These are phyloP conservation scores for Dendrobium officinale DNA, from an alignment of 106 monocot genomes.

Conservation along the genomic window DNA sequence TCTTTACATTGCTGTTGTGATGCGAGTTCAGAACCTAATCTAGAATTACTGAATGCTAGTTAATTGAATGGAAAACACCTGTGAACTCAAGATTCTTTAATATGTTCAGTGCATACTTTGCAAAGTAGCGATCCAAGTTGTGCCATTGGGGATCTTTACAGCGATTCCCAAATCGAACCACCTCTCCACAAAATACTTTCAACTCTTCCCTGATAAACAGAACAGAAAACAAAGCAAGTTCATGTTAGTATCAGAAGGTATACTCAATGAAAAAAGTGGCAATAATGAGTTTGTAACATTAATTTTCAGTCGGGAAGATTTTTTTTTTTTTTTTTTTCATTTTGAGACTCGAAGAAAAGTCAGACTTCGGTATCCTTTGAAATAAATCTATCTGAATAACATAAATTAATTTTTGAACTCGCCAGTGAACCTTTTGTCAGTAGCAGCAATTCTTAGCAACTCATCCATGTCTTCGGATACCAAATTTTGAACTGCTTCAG, in stretches of 20 bases:
- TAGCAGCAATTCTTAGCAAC: constrained; percentile 55
- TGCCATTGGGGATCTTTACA: constrained; percentile 90
- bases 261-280: background rate
- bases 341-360: background rate
- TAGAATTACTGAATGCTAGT: constrained; percentile 21
- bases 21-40: constrained; percentile 56
- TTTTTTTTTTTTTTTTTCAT: no score
- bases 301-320: no score
- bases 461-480: constrained; percentile 55
- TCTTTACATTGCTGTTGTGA: constrained; percentile 60
- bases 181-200: constrained; percentile 63
- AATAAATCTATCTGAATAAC: background rate
- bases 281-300: no score
- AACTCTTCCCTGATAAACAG: constrained; percentile 56
- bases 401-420: background rate
- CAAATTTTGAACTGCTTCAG: constrained; percentile 60
- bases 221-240: constrained; percentile 5
- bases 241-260: background rate
- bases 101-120: constrained; percentile 8
- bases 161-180: constrained; percentile 78
- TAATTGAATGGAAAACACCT: background rate
- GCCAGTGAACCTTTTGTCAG: constrained; percentile 61
- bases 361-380: background rate
- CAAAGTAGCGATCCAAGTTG: constrained; percentile 52
- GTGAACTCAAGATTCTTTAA: background rate